Evolutionary conservation across 495 filamentous ascomycete species (phyloP), one percentile per base, ranked within the genome.

Genomic region (Xylaria cubensis): DNA sequence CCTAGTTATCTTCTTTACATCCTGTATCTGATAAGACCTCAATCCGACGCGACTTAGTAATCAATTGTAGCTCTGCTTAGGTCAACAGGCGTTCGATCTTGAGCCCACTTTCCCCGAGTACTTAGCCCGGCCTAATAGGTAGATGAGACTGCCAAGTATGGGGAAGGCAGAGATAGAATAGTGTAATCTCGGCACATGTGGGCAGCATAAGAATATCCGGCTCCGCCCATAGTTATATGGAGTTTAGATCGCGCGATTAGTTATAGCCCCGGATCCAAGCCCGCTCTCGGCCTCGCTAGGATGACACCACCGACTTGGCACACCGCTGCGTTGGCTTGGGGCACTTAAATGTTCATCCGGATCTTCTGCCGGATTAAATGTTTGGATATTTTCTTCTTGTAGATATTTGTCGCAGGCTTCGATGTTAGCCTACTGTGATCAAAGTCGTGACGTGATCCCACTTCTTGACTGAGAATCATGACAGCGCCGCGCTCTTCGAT

Each of bases 211-310:
- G 6, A 0, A 64, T 64, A 39, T 6, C 58, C 58, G 39, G 13
- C 61, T 64, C 61, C 61, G 36, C 39, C 21, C 29, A 29, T 64
- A n/a, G n/a, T n/a, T n/a, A 29, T 29, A 29, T 29, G n/a, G 39
- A 42, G 39, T 29, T 61, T 6, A 17, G 19, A 1, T 42, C 65
- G 41, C 64, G 32, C 44, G 48, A 67, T 55, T 67, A 29, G 48
- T 44, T 44, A 67, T 5, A 21, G 65, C 10, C 50, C 65, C 6
- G 50, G 50, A 29, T 67, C 36, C 53, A 26, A 59, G 67, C 67
- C 67, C 67, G 67, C 67, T 61, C 39, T 69, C 55, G 67, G 67
- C 55, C 24, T 59, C 51, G 51, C 67, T 62, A 62, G 13, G n/a
- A 7, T 19, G 4, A 39, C 24, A 53, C 64, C 12, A 21, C 29